Evolutionary conservation across 106 monocot genomes (phyloP).

Genomic region (Triglochin maritima): DNA sequence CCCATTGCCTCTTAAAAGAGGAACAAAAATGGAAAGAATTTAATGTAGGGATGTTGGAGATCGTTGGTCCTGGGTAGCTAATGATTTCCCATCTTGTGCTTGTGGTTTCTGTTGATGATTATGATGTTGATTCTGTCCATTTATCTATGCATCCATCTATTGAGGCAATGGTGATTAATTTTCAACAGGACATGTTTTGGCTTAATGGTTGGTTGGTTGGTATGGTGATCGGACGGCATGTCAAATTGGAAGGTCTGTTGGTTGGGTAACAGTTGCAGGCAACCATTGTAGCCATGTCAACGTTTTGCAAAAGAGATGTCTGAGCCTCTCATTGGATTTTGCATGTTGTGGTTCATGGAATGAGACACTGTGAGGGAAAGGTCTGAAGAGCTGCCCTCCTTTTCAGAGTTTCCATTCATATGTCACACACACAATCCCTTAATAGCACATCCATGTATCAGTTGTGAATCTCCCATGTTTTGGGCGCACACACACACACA

Average conservation of each 20-base stretch:
- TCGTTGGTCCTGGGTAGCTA: too few relatives aligned
- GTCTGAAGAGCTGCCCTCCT: not conserved
- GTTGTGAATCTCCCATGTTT: too few relatives aligned
- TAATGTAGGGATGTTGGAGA: too few relatives aligned
- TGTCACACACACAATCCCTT: too few relatives aligned
- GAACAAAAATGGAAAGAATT: too few relatives aligned
- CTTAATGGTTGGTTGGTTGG: not conserved
- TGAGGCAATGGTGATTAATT: not conserved
- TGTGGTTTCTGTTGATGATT: not conserved
- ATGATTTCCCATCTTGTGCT: too few relatives aligned
- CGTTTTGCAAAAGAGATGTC: not conserved
- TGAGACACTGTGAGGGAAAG: conserved; percentile 1
- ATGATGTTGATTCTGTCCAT: not conserved
- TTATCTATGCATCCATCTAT: not conserved
- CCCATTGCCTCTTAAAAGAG: too few relatives aligned
- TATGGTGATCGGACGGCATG: not conserved
- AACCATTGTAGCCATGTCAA: not conserved
- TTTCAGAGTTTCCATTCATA: too few relatives aligned
- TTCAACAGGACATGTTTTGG: not conserved
- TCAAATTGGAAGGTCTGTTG: not conserved
- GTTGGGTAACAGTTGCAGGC: not conserved
- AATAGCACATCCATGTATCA: too few relatives aligned
- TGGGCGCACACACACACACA: too few relatives aligned
- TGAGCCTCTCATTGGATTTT: not conserved
- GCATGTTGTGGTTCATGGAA: not conserved